Base-by-base conservation (phyloP, 768 basidiomycete genomes). In the Podaxis rugospora region DNA sequence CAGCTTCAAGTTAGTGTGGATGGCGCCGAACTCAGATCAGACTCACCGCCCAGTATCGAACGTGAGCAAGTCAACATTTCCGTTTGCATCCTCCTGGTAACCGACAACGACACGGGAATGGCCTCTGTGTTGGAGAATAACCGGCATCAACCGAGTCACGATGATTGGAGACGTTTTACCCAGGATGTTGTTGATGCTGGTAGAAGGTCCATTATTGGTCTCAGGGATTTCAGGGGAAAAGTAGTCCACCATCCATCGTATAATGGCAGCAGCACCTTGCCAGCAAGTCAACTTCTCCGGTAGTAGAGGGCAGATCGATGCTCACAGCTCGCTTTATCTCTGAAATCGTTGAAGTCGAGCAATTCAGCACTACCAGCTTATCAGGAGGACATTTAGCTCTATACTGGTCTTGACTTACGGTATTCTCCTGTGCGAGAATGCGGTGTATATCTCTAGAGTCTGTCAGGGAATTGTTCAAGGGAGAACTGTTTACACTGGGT, bases 81-180 rank as follows among this genome's bases (percentile, higher is more conserved):
- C 87, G 14, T 76, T 76, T 65, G 80, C 83, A 56, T 76, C 78
- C 40, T 87, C 72, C 71, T 95, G 92, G 66, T 89, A 95, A 1
- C 94, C 94, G 2, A 97, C 80, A 11, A 97, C 85, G 3, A 89
- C 88, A 25, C 90, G 75, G n/a, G 94, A 97, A 74, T 97, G 94
- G 0, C 93, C 92, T 5, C 80, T 70, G 67, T 92, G 86, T 76
- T 96, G 88, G 53, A 96, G 75, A 46, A 96, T 87, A 32, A 97
- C 68, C 7, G 94, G 94, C 83, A 93, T 87, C 66, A 81, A 85
- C 21, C 83, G 72, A 0, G 90, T 88, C 27, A 77, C 69, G 9
- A 77, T 65, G 6, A 95, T 78, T 3, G 86, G 78, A 13, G 32
- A 35, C 0, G 78, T 75, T 1, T 80, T 79, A 0, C 71, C 73